These are phyloP conservation scores for Clohesyomyces aquaticus DNA, from an alignment of 495 filamentous ascomycete genomes.

Conservation along the genomic window DNA sequence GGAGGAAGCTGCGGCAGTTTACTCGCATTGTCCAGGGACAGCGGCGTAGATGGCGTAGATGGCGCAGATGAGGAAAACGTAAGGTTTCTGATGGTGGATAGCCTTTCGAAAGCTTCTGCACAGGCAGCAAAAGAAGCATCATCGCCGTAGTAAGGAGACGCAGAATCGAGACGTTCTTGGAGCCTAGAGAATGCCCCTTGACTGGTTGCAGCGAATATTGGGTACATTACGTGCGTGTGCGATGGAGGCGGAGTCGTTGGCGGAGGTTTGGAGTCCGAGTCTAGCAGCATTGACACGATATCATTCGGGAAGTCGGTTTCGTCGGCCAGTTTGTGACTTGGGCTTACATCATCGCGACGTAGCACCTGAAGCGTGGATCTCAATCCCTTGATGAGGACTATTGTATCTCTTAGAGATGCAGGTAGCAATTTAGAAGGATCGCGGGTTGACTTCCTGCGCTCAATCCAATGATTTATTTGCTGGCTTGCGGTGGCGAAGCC, in stretches of 20 bases:
- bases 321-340: not conserved
- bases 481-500: not conserved
- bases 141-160: slow-evolving; percentile 11
- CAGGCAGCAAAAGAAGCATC: slow-evolving; percentile 12
- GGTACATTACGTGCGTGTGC: slow-evolving; percentile 17
- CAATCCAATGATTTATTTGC: not conserved
- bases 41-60: not conserved
- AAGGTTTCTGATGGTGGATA: slow-evolving; percentile 17
- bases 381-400: not conserved
- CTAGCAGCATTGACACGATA: not conserved
- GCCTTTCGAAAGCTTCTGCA: slow-evolving; percentile 16
- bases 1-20: not conserved
- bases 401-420: not conserved
- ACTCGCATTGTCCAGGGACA: not conserved
- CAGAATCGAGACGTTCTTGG: slow-evolving; percentile 15
- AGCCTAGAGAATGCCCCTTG: slow-evolving; percentile 16
- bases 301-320: not conserved
- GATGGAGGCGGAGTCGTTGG: slow-evolving; percentile 10
- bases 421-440: not conserved
- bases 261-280: not conserved
- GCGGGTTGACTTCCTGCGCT: not conserved
- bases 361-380: not conserved
- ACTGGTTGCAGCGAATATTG: slow-evolving; percentile 24
- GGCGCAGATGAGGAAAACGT: slow-evolving; percentile 3
- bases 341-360: no score